A percentile compares a stretch with the other conserved stretches of the same genome.
phyloP scores from a whole-genome alignment of 176 grass and related monocot species.

The Avena atlantica region DNA sequence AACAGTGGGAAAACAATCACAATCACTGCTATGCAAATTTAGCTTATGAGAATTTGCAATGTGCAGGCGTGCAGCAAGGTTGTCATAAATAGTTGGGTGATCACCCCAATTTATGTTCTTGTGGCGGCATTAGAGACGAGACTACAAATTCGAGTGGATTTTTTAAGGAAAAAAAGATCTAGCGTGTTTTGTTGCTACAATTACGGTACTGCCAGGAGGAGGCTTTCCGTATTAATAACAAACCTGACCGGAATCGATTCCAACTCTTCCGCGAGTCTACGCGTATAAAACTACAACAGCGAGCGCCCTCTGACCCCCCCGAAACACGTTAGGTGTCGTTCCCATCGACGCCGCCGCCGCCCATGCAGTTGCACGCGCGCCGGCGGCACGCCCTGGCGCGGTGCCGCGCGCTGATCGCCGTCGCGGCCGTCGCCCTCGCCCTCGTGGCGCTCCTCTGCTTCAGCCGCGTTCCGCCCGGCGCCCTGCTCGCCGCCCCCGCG shows the following conservation, averaged over 20 bases:
- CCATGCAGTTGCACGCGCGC: slow-evolving; percentile 35
- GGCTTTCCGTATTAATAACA: background rate
- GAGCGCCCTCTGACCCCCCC: background rate
- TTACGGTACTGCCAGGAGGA: too few species aligned
- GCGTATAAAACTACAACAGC: background rate
- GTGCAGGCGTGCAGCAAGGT: too few species aligned
- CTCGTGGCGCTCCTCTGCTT: slow-evolving; percentile 10
- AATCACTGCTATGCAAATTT: too few species aligned
- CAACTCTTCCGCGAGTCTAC: background rate
- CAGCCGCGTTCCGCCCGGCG: background rate
- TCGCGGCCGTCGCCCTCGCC: background rate
- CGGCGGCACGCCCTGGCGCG: slow-evolving; percentile 25
- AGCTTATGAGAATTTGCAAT: too few species aligned
- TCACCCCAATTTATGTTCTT: too few species aligned
- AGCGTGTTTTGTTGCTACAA: too few species aligned
- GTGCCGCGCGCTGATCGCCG: background rate
- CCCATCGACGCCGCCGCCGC: background rate
- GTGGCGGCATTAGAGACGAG: too few species aligned
- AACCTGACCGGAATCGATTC: background rate
- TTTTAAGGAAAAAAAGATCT: too few species aligned
- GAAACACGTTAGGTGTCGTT: background rate
- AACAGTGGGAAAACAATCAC: too few species aligned
- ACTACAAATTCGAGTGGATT: too few species aligned
- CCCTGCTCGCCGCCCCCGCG: background rate
- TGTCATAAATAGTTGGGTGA: too few species aligned